These are phyloP conservation scores for Tarenaya hassleriana DNA, from an alignment of 345 rosid species.

Conservation along the genomic window DNA sequence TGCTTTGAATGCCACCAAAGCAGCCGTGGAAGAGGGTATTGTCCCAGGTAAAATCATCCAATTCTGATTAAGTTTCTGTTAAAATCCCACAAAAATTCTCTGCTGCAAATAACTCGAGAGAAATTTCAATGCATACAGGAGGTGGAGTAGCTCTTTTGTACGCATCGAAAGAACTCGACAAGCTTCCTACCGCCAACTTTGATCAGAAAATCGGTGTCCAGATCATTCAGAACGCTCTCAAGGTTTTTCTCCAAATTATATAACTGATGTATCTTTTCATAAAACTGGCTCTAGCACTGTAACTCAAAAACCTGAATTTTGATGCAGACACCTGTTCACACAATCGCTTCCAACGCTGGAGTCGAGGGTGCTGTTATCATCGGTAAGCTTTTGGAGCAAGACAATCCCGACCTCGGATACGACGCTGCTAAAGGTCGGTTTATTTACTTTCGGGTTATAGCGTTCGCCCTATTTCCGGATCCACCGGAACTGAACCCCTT, in stretches of 20 bases:
- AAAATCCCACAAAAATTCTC: background rate
- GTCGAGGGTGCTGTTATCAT: constrained; percentile 96
- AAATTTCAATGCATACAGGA: constrained; percentile 50
- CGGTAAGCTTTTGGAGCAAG: constrained; percentile 89
- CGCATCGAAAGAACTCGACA: constrained; percentile 84
- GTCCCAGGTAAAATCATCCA: constrained; percentile 57
- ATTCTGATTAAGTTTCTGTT: background rate
- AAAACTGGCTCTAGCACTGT: no score
- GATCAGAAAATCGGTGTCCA: constrained; percentile 94
- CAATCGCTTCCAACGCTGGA: constrained; percentile 86
- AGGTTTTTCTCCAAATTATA: constrained; percentile 40
- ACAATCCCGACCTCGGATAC: constrained; percentile 75
- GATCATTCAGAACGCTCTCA: constrained; percentile 90
- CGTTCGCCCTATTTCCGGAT: constrained; percentile 2
- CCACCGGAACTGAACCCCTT: background rate
- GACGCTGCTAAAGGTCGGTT: constrained; percentile 88
- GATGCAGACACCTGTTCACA: constrained; percentile 73
- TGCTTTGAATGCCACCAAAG: constrained; percentile 96
- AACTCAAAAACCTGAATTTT: background rate
- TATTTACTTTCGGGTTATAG: background rate
- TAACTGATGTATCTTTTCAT: background rate
- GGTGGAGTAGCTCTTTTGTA: constrained; percentile 96
- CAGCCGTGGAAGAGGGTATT: constrained; percentile 99
- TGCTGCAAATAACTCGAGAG: no score
- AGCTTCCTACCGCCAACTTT: constrained; percentile 76